phyloP scores from a whole-genome alignment of 306 rosid species.

The Mimosa pudica region DNA sequence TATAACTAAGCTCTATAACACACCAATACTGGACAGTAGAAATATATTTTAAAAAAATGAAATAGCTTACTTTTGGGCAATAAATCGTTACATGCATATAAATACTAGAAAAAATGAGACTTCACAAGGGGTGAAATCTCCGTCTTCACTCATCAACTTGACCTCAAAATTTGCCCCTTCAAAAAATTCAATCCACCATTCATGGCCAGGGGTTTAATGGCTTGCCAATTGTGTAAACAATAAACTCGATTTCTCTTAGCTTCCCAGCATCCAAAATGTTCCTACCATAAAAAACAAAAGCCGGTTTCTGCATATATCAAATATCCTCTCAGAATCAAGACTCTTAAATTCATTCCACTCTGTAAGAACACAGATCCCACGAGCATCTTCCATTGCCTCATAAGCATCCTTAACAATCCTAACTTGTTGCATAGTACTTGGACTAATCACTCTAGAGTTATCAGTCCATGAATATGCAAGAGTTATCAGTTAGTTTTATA shows the following conservation, averaged over 20 bases:
- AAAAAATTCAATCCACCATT: constrained; percentile 18
- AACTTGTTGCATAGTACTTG: constrained; percentile 47
- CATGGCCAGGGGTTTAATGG: constrained; percentile 68
- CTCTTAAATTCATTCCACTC: constrained; percentile 88
- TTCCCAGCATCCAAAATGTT: constrained; percentile 59
- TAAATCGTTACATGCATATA: not conserved
- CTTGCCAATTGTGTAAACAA: constrained; percentile 77
- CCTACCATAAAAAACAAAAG: constrained; percentile 84
- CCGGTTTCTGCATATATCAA: constrained; percentile 75
- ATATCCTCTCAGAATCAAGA: constrained; percentile 69
- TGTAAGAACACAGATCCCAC: constrained; percentile 79
- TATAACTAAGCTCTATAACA: no score
- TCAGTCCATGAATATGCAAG: no score
- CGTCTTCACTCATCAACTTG: not conserved
- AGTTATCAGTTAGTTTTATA: no score
- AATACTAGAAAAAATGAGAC: not conserved
- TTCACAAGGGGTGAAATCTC: not conserved
- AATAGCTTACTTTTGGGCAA: constrained; percentile 5
- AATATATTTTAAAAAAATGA: not conserved
- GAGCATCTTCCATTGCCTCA: constrained; percentile 72
- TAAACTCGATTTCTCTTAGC: constrained; percentile 73
- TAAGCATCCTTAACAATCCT: constrained; percentile 59
- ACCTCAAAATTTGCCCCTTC: constrained; percentile 14
- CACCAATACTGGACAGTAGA: no score
- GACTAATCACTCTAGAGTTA: constrained; percentile 40